Percentiles rank a stretch among this genome's conserved stretches.
Conservation (phyloP, 208 protist species). For the Crithidia brevicula region DNA sequence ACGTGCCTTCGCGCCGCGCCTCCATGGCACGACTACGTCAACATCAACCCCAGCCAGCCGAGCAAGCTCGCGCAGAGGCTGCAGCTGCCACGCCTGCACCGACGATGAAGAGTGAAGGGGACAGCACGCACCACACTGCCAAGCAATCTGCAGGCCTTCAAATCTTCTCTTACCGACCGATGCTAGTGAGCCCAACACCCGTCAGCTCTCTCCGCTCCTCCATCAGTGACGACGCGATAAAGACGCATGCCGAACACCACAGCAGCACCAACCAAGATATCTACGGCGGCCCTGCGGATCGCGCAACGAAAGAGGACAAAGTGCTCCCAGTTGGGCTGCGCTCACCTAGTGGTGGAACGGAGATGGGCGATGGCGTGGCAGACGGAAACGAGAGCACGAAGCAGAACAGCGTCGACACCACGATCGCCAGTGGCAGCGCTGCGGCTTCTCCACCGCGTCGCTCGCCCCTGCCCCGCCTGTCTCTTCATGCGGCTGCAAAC, state of each 20-base stretch:
- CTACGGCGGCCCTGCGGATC: too few relatives aligned
- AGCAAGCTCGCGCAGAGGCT: too few relatives aligned
- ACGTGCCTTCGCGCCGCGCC: conserved; percentile 11
- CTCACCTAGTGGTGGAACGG: conserved; percentile 28
- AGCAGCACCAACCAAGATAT: too few relatives aligned
- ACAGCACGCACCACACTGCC: neutral
- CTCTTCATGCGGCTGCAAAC: too few relatives aligned
- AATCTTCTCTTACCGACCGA: conserved; percentile 17
- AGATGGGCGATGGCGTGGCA: conserved; percentile 2
- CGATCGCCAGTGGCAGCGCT: too few relatives aligned
- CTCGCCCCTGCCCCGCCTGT: too few relatives aligned
- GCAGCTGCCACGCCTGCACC: neutral
- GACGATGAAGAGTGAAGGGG: neutral
- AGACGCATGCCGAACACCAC: too few relatives aligned
- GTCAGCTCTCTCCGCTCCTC: neutral
- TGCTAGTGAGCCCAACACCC: neutral
- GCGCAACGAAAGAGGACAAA: neutral
- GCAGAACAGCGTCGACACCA: neutral
- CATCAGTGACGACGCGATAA: neutral
- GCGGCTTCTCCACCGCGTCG: too few relatives aligned
- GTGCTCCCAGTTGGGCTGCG: conserved; percentile 25
- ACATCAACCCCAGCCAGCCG: conserved; percentile 14
- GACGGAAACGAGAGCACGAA: neutral
- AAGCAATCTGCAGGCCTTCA: too few relatives aligned
- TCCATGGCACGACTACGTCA: conserved; percentile 20